A percentile compares a stretch with the other conserved stretches of the same genome.
Conservation (phyloP, 73 alveolate genomes). For the Paraurostyla sp. region DNA sequence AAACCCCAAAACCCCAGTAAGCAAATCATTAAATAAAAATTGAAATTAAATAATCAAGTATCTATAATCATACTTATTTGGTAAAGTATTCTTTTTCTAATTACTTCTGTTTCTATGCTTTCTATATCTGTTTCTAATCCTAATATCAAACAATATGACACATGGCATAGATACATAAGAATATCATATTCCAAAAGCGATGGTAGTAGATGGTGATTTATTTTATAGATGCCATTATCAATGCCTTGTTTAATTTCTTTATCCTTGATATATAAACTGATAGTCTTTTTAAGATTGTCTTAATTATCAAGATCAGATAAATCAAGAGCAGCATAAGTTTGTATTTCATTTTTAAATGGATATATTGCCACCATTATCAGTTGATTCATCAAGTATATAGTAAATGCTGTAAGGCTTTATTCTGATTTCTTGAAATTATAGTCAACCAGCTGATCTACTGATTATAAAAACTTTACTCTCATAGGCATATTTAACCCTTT, state of each 20-base stretch:
- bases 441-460: not conserved
- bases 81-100: conserved; percentile 16
- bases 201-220: not conserved
- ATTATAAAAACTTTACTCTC: not conserved
- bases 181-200: not conserved
- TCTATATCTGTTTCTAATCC: conserved; percentile 6
- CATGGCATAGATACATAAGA: conserved; percentile 21
- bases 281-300: not conserved
- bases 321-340: not conserved
- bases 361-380: not conserved
- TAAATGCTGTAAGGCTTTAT: not conserved
- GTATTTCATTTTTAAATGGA: not conserved
- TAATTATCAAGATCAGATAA: not conserved
- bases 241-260: not conserved
- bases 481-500: not conserved
- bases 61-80: conserved; percentile 3
- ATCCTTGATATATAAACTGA: not conserved
- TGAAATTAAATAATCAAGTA: not conserved
- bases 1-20: no score
- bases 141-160: not conserved
- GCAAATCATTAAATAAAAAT: no score
- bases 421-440: not conserved
- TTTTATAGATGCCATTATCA: not conserved
- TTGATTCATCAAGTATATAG: not conserved
- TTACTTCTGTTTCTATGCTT: not conserved